Conservation (phyloP, 164 flowering plant species). For the Nymphaea colorata region DNA sequence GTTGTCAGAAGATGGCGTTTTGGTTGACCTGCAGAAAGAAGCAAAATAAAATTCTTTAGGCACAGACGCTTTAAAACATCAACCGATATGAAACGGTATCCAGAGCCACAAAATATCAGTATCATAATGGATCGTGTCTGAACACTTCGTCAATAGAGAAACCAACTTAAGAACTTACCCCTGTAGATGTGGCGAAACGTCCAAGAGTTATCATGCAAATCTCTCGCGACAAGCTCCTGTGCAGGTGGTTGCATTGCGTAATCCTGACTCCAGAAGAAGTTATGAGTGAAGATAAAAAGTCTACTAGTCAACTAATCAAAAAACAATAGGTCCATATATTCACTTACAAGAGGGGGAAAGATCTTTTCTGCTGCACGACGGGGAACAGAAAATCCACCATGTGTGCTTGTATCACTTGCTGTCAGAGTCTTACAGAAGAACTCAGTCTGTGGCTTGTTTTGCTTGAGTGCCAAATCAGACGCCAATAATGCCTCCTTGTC, state of each 20-base stretch:
- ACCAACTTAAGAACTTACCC: constrained; percentile 23
- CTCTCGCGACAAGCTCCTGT: constrained; percentile 83
- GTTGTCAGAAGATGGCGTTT: constrained; percentile 97
- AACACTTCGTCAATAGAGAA: too few species aligned
- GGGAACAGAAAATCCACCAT: constrained; percentile 99
- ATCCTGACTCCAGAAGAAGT: constrained; percentile 35
- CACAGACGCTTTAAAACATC: too few species aligned
- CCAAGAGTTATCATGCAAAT: constrained; percentile 85
- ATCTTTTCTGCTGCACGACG: constrained; percentile 99
- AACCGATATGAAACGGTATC: too few species aligned
- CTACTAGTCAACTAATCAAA: not conserved
- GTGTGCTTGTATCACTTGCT: constrained; percentile 98
- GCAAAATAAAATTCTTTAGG: not conserved
- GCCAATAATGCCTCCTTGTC: constrained; percentile 83
- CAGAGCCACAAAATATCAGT: too few species aligned
- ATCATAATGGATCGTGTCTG: too few species aligned
- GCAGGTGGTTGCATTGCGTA: constrained; percentile 94
- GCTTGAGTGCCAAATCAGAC: constrained; percentile 79
- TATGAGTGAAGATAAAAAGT: not conserved
- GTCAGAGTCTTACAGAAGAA: constrained; percentile 96
- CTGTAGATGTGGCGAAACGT: constrained; percentile 91
- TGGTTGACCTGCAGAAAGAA: constrained; percentile 66
- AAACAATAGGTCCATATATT: not conserved
- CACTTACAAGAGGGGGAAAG: constrained; percentile 82
- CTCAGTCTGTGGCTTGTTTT: constrained; percentile 69